phyloP scores from a whole-genome alignment of 805 yeast species.

The Suhomyces faveliae region DNA sequence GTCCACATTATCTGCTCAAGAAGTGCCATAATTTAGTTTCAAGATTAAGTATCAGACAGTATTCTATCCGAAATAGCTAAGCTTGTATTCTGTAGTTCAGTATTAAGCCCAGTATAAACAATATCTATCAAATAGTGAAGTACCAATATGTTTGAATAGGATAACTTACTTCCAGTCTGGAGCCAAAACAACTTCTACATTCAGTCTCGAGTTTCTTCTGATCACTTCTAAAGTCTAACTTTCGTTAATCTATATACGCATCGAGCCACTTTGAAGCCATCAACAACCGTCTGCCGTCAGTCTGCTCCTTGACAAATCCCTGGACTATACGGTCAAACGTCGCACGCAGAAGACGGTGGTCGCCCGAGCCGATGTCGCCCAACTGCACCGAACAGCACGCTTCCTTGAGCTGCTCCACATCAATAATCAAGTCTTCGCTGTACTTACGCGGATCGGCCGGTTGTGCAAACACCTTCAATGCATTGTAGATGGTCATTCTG shows the following conservation, averaged over 20 bases:
- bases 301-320: constrained; percentile 54
- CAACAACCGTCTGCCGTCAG: constrained; percentile 59
- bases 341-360: constrained; percentile 35
- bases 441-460: constrained; percentile 19
- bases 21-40: too few relatives aligned
- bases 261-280: constrained; percentile 63
- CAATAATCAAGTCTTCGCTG: constrained; percentile 42
- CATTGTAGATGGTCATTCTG: constrained; percentile 52
- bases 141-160: too few relatives aligned
- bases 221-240: too few relatives aligned
- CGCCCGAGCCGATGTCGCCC: constrained; percentile 48
- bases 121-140: too few relatives aligned
- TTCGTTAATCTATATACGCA: constrained; percentile 41
- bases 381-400: constrained; percentile 46
- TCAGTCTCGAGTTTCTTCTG: too few relatives aligned
- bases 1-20: too few relatives aligned
- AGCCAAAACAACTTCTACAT: too few relatives aligned
- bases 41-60: too few relatives aligned
- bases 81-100: too few relatives aligned
- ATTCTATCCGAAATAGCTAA: too few relatives aligned
- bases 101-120: too few relatives aligned
- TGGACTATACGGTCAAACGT: constrained; percentile 53
- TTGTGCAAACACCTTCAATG: constrained; percentile 54
- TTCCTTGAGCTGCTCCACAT: constrained; percentile 47
- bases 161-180: too few relatives aligned